Base-by-base conservation (phyloP, 1,284 basidiomycete genomes). In the Tremellales sp. region DNA sequence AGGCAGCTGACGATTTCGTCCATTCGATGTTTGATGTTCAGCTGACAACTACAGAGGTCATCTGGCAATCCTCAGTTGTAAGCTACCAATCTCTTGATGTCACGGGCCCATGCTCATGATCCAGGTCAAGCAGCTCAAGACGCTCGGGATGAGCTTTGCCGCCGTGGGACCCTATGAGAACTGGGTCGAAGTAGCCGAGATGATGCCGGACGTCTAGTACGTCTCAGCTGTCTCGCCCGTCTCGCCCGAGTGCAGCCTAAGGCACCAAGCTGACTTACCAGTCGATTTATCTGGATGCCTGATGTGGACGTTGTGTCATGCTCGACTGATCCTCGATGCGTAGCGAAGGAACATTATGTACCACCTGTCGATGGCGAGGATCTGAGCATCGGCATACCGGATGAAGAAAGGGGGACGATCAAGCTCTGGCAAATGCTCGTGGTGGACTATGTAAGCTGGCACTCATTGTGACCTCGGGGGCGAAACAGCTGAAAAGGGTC, bases 241-340 rank as follows among this genome's bases (percentile, higher is more conserved):
- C n/a, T 37, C 40, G 25, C n/a, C n/a, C n/a, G n/a, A n/a, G n/a
- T n/a, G n/a, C n/a, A n/a, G n/a, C n/a, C n/a, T n/a, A n/a, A n/a
- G n/a, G n/a, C n/a, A n/a, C 22, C 39, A 15, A 10, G 8, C 3
- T 6, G 8, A 13, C n/a, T 31, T n/a, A 46, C 33, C 39, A 67
- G 65, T 31, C 58, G 56, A 10, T 29, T 57, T 7, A 47, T 68
- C 23, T 69, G 67, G 65, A 57, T 53, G 29, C 49, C 51, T 22
- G 64, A 66, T 15, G 25, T 55, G 8, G 53, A 64, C 17, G 55
- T 52, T 7, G 53, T 68, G 17, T 51, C 63, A 3, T 73, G 72
- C 48, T 44, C 66, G 8, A 64, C 58, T 21, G 69, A 73, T 45
- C 70, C 72, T 2, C 60, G 65, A 13, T 73, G 72, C 46, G 50